phyloP scores from a whole-genome alignment of 805 yeast genomes.

The Metschnikowia shivogae region DNA sequence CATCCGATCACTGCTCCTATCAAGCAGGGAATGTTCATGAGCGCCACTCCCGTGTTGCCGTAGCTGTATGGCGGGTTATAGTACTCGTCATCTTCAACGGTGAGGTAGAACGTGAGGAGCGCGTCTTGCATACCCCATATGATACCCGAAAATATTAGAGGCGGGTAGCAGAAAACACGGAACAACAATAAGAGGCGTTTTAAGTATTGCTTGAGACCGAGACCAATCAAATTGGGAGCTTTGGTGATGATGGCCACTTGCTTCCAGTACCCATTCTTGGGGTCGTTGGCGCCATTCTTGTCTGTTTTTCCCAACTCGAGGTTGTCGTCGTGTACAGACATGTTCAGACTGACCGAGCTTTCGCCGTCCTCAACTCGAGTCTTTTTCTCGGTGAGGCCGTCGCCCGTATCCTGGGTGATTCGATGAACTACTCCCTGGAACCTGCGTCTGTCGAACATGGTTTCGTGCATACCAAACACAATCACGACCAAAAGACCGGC shows the following conservation, averaged over 20 bases:
- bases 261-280: conserved; percentile 40
- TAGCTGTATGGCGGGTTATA: conserved; percentile 65
- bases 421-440: conserved; percentile 17
- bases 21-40: conserved; percentile 70
- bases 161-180: conserved; percentile 60
- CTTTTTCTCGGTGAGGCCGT: conserved; percentile 1
- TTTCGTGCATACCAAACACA: conserved; percentile 65
- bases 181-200: conserved; percentile 46
- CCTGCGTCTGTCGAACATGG: conserved; percentile 49
- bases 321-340: conserved; percentile 13
- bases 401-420: not conserved
- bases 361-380: conserved; percentile 4
- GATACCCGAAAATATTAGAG: conserved; percentile 61
- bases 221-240: conserved; percentile 57
- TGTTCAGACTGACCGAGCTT: conserved; percentile 12
- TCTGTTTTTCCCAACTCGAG: conserved; percentile 12
- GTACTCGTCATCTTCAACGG: conserved; percentile 66
- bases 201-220: conserved; percentile 63
- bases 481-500: conserved; percentile 48
- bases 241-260: conserved; percentile 49
- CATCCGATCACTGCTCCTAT: conserved; percentile 67
- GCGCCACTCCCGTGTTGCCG: conserved; percentile 60
- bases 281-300: conserved; percentile 38
- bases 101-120: conserved; percentile 66
- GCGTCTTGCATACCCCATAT: conserved; percentile 83